Evolutionary conservation across 2,329 filamentous ascomycete species (phyloP), one percentile per base, ranked within the genome.

Genomic region (Cladosporium sp.): DNA sequence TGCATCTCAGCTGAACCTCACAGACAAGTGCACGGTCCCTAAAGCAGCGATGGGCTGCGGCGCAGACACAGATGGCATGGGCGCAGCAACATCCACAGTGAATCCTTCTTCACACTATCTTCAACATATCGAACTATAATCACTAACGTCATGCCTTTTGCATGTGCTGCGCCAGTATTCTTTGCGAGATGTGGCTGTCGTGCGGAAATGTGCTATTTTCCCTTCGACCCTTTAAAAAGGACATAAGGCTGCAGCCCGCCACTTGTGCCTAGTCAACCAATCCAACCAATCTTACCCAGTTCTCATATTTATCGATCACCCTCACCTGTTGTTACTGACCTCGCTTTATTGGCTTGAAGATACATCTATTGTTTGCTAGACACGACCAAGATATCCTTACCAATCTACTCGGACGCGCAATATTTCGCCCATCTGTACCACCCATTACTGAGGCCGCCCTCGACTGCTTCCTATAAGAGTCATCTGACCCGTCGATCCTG

Each of bases 401-500:
- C 17, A 27, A 6, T 6, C 12, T 37, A 39, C 19, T n/a, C 20
- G 11, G n/a, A 9, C 22, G 38, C 43, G 38, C 17, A 24, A 38
- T 15, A 24, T 47, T 11, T n/a, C 19, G 32, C 43, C 34, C n/a
- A 13, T 15, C 34, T 29, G 13, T n/a, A 27, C 38, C 32, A 15
- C 15, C 18, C 22, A 20, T 17, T 38, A 47, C 45, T 40, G 44
- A 48, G 44, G 44, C 44, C 44, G 44, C 44, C 37, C 29, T 22
- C 36, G 12, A 41, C 37, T 20, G 45, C 27, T 32, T n/a, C 37
- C 43, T 24, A 39, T 39, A 48, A 41, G 45, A 48, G 45, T 48
- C 37, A 48, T 48, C 45, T 48, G 45, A 48, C 45, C n/a, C 18
- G 45, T n/a, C 37, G 45, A 48, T 48, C 45, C 19, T 27, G 17